phyloP scores from a whole-genome alignment of 2,329 filamentous ascomycete species.

The Teratosphaeriaceae sp. region DNA sequence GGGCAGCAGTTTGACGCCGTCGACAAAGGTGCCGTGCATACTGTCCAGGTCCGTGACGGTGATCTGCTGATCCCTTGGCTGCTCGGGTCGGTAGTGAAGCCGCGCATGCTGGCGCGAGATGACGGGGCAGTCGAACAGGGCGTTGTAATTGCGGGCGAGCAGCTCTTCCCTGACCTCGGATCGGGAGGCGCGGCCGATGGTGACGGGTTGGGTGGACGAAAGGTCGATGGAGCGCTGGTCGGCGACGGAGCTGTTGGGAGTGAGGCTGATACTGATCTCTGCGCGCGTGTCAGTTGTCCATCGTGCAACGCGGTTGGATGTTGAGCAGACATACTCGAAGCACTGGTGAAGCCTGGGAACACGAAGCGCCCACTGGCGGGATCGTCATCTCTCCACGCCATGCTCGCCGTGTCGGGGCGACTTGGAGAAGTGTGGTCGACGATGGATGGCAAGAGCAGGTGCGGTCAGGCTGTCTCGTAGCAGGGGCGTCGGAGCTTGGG shows the following conservation, averaged over 20 bases:
- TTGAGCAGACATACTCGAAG: no score
- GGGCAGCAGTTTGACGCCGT: conserved; percentile 20
- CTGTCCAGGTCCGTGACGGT: conserved; percentile 25
- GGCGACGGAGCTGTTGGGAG: conserved; percentile 6
- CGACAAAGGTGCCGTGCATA: conserved; percentile 31
- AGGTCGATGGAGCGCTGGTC: conserved; percentile 11
- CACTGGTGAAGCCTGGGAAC: neutral
- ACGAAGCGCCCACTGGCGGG: no score
- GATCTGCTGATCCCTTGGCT: conserved; percentile 13
- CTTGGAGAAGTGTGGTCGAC: no score
- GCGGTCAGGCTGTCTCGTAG: no score
- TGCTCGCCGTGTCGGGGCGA: no score
- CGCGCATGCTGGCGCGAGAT: conserved; percentile 30
- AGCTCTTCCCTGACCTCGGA: conserved; percentile 31
- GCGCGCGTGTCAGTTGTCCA: conserved; percentile 1
- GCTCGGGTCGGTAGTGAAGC: conserved; percentile 14
- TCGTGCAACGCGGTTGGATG: no score
- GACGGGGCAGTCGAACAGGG: conserved; percentile 31
- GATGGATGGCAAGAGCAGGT: no score
- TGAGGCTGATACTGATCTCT: conserved; percentile 12
- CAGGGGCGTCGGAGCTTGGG: no score
- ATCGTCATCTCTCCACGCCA: no score
- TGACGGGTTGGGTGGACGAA: neutral
- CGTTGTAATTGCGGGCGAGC: conserved; percentile 21
- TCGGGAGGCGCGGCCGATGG: conserved; percentile 39